Base-by-base conservation (phyloP, 257 asterid genomes). In the Ilex aquifolium region DNA sequence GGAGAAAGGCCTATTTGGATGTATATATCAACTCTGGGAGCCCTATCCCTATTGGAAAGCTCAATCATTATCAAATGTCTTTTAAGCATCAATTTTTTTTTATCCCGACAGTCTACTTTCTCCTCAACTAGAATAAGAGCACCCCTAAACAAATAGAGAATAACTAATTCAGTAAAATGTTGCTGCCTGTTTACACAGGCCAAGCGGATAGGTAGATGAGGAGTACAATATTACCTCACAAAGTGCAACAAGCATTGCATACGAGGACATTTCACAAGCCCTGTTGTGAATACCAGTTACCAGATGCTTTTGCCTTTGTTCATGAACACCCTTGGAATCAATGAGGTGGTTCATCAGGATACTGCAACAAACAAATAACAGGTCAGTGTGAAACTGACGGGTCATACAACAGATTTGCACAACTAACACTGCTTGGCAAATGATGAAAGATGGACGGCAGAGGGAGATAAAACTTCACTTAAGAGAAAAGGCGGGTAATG, bases 251-350 rank as follows among this genome's bases (percentile, higher is more conserved):
- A 92, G 90, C 97, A 92, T 89, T 60, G 79, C 74, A 81, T 83
- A 89, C 4, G 94, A 87, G 60, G 87, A 72, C 42, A 92, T 84
- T 57, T 83, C 96, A 54, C 58, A 58, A 60, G 90, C 87, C 85
- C 75, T 87, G 67, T 71, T 75, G 59, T 69, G 58, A 27, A 89
- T 78, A 71, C 87, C 69, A 59, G 82, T 64, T 59, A 82, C 56
- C 15, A 92, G 84, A 66, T 73, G 70, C 36, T 73, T 85, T 65
- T 83, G 96, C 63, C 95, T 77, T 76, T 67, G 77, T 53, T 80
- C 89, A 75, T 89, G 97, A 32, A 92, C 90, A 62, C 99, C 99
- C 82, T 89, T 89, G 62, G 95, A 85, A 71, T 85, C 93, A 66
- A 83, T 73, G 65, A 2, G 99, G 99, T 56, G 84, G 82, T 71